Percentiles rank a stretch among this genome's conserved stretches.
phyloP scores from a whole-genome alignment of 2,329 filamentous ascomycete genomes.

The Pyricularia pennisetigena region DNA sequence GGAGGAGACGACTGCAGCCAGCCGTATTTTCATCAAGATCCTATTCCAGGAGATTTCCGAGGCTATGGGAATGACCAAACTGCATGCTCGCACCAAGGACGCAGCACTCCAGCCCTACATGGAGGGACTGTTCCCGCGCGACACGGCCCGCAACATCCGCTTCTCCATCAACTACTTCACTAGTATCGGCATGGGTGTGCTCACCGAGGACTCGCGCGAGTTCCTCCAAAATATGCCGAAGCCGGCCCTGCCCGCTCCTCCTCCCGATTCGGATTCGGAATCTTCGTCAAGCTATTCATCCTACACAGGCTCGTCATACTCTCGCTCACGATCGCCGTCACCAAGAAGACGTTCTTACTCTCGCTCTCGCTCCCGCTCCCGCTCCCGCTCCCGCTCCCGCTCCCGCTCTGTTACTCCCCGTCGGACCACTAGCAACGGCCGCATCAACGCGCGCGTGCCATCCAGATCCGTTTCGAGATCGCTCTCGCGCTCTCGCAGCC shows the following conservation, averaged over 20 bases:
- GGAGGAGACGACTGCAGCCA: conserved; percentile 92
- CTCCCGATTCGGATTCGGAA: conserved; percentile 21
- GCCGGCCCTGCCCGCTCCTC: conserved; percentile 62
- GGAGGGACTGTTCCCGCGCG: conserved; percentile 78
- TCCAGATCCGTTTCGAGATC: conserved; percentile 23
- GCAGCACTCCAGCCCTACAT: conserved; percentile 70
- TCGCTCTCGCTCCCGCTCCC: conserved; percentile 24
- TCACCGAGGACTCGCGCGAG: conserved; percentile 94
- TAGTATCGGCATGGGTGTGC: conserved; percentile 86
- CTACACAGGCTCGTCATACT: conserved; percentile 55
- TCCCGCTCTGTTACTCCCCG: conserved; percentile 20
- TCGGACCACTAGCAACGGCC: not conserved
- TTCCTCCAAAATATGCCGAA: conserved; percentile 84
- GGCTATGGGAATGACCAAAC: conserved; percentile 71
- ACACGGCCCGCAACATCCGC: conserved; percentile 80
- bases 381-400: conserved; percentile 24
- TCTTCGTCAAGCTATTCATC: conserved; percentile 73
- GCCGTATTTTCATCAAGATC: conserved; percentile 97
- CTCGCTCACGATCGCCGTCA: conserved; percentile 26
- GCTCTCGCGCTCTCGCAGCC: conserved; percentile 28
- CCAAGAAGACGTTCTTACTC: conserved; percentile 21
- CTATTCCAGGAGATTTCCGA: conserved; percentile 88
- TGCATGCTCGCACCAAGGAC: conserved; percentile 69
- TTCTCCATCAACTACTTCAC: conserved; percentile 99
- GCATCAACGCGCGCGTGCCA: not conserved